A percentile compares a stretch with the other conserved stretches of the same genome.
Evolutionary conservation across 768 basidiomycete genomes (phyloP).

Genomic region (Clitopilus passeckerianus): DNA sequence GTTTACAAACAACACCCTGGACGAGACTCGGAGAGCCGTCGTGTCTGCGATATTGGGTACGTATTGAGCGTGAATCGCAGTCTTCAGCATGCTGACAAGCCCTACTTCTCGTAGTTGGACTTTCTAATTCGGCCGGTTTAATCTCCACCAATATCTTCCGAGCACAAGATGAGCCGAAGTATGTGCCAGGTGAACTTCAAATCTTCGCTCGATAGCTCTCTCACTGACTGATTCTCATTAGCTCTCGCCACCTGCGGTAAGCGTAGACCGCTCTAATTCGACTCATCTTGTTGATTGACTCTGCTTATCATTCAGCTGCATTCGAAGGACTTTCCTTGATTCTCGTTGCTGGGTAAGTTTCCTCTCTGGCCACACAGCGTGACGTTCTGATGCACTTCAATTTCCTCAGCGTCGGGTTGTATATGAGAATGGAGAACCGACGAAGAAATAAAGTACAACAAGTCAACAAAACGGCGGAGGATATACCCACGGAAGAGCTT

Average conservation of each 20-base stretch:
- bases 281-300: neutral
- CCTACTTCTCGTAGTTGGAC: conserved; percentile 26
- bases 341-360: conserved; percentile 32
- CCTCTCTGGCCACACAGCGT: neutral
- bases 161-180: conserved; percentile 44
- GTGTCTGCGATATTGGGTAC: conserved; percentile 47
- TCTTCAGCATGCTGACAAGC: neutral
- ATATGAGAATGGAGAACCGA: conserved; percentile 45
- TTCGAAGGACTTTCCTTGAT: conserved; percentile 43
- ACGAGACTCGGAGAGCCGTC: conserved; percentile 43
- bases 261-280: conserved; percentile 2
- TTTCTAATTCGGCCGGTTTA: conserved; percentile 45
- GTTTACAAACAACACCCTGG: conserved; percentile 46
- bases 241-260: conserved; percentile 41
- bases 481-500: conserved; percentile 39
- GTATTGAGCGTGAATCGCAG: neutral
- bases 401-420: conserved; percentile 31
- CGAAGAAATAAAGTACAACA: conserved; percentile 37
- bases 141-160: conserved; percentile 50
- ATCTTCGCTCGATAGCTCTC: neutral
- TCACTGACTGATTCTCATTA: conserved; percentile 1
- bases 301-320: conserved; percentile 23
- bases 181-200: conserved; percentile 25
- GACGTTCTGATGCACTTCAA: neutral
- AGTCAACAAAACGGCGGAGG: conserved; percentile 31